Evolutionary conservation across 2,329 filamentous ascomycete species (phyloP), one percentile per base, ranked within the genome.

Genomic region (Fusarium liriodendri): DNA sequence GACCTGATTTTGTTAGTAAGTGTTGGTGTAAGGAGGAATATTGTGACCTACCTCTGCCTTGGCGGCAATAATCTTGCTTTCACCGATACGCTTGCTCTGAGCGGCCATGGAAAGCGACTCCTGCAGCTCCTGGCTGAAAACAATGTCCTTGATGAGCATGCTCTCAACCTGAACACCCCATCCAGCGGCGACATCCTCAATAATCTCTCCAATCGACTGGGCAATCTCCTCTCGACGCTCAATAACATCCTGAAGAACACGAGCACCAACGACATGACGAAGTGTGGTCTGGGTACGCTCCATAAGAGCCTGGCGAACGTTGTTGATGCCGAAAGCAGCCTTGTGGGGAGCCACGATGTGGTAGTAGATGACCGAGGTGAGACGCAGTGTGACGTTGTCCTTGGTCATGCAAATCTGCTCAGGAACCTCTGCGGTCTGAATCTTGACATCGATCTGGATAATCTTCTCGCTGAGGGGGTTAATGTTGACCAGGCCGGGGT

Each of bases 321-420:
- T 97, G 84, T 93, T 89, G 82, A 99, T 98, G 76, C 97, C 97
- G 82, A 98, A 99, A 69, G 97, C 96, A 68, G 96, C 95, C 86
- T 97, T 98, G 89, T 98, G 96, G 1, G 97, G 97, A 32, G 94
- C 93, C 64, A 93, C 94, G 80, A 99, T 96, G 88, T 98, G 95
- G 87, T 99, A 99, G 89, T 99, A 99, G 85, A 99, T 98, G 82
- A 99, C 97, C 7, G 94, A 97, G 57, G 95, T 98, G 76, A 99
- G 89, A 79, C 95, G 92, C 47, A 99, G 89, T 54, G 94, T 97
- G 73, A 98, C 97, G 80, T 99, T 99, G 88, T 99, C 97, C 87
- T 98, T 98, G 83, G 97, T 99, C 95, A 99, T 99, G 88, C 97
- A 98, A 72, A 96, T 91, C 85, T 99, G 97, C 85, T 95, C 92